Percentiles rank a stretch among this genome's conserved stretches.
These are phyloP conservation scores for Paxillus involutus DNA, from an alignment of 768 basidiomycete species.

Conservation along the genomic window DNA sequence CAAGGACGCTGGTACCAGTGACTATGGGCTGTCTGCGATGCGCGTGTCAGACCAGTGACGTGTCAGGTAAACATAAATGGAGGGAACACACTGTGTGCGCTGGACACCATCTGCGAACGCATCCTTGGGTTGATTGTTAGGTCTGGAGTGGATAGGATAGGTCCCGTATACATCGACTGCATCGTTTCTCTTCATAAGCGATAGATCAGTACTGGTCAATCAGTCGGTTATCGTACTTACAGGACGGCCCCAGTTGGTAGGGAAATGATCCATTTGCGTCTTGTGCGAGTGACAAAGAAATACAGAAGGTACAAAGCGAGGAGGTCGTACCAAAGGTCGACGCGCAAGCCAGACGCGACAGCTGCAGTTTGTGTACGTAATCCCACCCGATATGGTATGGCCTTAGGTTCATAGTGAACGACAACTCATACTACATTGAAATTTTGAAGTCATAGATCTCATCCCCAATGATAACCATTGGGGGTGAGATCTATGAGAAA, in stretches of 20 bases:
- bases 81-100: conserved; percentile 67
- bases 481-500: no score
- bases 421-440: no score
- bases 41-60: neutral
- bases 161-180: conserved; percentile 74
- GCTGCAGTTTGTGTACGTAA: conserved; percentile 3
- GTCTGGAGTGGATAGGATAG: conserved; percentile 68
- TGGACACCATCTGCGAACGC: conserved; percentile 66
- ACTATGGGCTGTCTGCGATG: conserved; percentile 81
- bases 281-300: neutral
- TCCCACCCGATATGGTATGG: conserved; percentile 4
- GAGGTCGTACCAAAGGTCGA: conserved; percentile 1
- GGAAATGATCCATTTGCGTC: conserved; percentile 74
- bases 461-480: no score
- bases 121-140: conserved; percentile 49
- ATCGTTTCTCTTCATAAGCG: conserved; percentile 62
- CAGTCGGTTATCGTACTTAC: conserved; percentile 38
- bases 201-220: neutral
- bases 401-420: conserved; percentile 8
- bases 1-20: conserved; percentile 95
- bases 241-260: conserved; percentile 80
- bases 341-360: conserved; percentile 21
- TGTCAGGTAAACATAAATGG: neutral
- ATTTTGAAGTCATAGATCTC: no score
- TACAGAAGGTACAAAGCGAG: conserved; percentile 13